Evolutionary conservation across 2,329 filamentous ascomycete species (phyloP).

Genomic region (Phialophora tarda): DNA sequence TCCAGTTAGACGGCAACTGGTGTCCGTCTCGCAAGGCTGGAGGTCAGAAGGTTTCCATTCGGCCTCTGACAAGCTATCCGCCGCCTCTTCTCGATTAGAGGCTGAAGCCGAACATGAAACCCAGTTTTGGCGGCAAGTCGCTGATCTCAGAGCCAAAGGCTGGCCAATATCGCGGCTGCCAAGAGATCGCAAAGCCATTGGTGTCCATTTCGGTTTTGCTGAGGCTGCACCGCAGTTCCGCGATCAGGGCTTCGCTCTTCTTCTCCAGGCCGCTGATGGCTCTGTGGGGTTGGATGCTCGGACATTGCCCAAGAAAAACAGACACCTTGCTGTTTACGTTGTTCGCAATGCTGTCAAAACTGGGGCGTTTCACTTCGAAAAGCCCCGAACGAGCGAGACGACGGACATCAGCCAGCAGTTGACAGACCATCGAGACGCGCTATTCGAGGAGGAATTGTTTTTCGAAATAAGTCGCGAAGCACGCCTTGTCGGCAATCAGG

Average conservation of each 20-base stretch:
- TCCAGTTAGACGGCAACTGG: constrained; percentile 60
- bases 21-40: constrained; percentile 69
- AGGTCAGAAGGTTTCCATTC: constrained; percentile 77
- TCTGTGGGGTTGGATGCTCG: constrained; percentile 72
- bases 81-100: constrained; percentile 73
- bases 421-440: constrained; percentile 53
- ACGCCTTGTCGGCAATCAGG: constrained; percentile 71
- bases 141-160: constrained; percentile 78
- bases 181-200: constrained; percentile 73
- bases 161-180: constrained; percentile 86
- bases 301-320: constrained; percentile 55
- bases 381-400: constrained; percentile 38
- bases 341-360: constrained; percentile 28
- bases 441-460: constrained; percentile 76
- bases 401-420: constrained; percentile 43
- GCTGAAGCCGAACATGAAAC: constrained; percentile 79
- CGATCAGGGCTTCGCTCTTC: constrained; percentile 77
- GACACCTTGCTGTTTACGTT: constrained; percentile 66
- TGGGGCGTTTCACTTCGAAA: constrained; percentile 24
- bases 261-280: constrained; percentile 76
- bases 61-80: constrained; percentile 73
- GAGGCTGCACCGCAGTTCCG: constrained; percentile 69
- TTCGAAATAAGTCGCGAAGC: constrained; percentile 86
- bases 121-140: constrained; percentile 85
- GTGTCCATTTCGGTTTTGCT: constrained; percentile 86